A percentile compares a stretch with the other conserved stretches of the same genome.
Evolutionary conservation across 176 grass and related monocot genomes (phyloP).

Genomic region (Chloris gayana): DNA sequence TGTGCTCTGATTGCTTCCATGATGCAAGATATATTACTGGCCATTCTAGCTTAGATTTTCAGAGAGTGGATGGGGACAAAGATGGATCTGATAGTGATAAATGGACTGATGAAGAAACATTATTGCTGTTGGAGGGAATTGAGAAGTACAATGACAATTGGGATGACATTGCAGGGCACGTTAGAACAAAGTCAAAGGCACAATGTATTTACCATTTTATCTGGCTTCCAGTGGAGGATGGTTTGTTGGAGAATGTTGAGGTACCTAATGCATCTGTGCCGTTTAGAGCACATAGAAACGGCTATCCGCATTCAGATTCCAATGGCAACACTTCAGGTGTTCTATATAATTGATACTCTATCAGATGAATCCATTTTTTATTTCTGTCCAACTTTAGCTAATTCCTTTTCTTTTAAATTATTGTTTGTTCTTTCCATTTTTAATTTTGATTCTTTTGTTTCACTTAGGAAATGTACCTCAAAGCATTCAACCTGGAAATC

Average conservation of each 20-base stretch:
- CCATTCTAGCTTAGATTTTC: conserved; percentile 89
- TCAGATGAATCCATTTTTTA: conserved; percentile 18
- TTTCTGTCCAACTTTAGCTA: not conserved
- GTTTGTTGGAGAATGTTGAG: conserved; percentile 80
- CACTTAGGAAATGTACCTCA: conserved; percentile 39
- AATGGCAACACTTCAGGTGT: conserved; percentile 65
- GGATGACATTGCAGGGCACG: conserved; percentile 89
- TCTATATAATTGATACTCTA: conserved; percentile 29
- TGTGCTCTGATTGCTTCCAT: conserved; percentile 86
- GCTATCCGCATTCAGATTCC: conserved; percentile 49
- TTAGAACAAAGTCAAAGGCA: conserved; percentile 85
- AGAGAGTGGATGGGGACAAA: conserved; percentile 58
- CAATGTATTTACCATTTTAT: conserved; percentile 99
- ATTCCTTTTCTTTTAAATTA: not conserved
- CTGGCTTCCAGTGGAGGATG: conserved; percentile 79
- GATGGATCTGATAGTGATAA: conserved; percentile 64
- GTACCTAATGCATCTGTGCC: conserved; percentile 42
- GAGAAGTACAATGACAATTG: conserved; percentile 88
- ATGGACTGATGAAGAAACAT: conserved; percentile 90
- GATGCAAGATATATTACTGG: conserved; percentile 79
- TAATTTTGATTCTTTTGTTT: conserved; percentile 18
- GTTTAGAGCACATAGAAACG: conserved; percentile 35
- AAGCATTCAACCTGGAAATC: conserved; percentile 48
- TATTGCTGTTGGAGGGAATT: conserved; percentile 88
- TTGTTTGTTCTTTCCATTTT: conserved; percentile 9